Percentiles rank a stretch among this genome's conserved stretches.
Evolutionary conservation across 2,329 filamentous ascomycete genomes (phyloP).

Genomic region (Ophiostoma sp.): DNA sequence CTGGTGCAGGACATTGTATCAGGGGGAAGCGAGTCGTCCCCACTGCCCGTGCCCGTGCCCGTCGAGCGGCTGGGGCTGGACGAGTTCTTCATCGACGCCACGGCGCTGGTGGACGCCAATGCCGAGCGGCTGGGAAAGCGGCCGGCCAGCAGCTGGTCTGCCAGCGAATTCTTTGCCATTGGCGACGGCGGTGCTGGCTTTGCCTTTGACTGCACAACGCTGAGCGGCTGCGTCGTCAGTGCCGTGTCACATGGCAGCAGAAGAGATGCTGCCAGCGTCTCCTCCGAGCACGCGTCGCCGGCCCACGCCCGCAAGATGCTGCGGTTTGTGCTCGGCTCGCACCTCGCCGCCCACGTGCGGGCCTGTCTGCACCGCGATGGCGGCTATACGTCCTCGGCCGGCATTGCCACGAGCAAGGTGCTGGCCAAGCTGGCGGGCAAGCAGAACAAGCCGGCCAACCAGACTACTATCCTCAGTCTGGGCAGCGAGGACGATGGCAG

Average conservation of each 20-base stretch:
- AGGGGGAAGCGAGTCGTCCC: not conserved
- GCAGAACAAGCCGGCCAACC: slow-evolving; percentile 77
- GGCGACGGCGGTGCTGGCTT: slow-evolving; percentile 63
- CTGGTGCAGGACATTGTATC: slow-evolving; percentile 51
- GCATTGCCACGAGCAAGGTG: slow-evolving; percentile 81
- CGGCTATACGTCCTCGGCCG: slow-evolving; percentile 82
- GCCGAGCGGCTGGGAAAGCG: slow-evolving; percentile 49
- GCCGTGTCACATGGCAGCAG: not conserved
- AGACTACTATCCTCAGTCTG: slow-evolving; percentile 56
- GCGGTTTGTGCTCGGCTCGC: slow-evolving; percentile 70
- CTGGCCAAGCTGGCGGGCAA: slow-evolving; percentile 80
- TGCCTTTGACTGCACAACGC: slow-evolving; percentile 62
- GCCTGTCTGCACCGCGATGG: slow-evolving; percentile 61
- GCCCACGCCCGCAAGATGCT: slow-evolving; percentile 32
- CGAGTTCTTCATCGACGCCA: slow-evolving; percentile 81
- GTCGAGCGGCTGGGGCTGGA: slow-evolving; percentile 85
- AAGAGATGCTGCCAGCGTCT: not conserved
- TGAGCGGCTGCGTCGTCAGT: slow-evolving; percentile 56
- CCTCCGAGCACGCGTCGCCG: not conserved
- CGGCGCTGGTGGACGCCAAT: slow-evolving; percentile 82
- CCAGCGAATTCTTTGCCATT: slow-evolving; percentile 68
- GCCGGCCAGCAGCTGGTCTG: slow-evolving; percentile 3
- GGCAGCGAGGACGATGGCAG: not conserved
- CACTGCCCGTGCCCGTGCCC: slow-evolving; percentile 47
- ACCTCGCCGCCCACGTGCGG: slow-evolving; percentile 72